Evolutionary conservation across 768 basidiomycete genomes (phyloP), one percentile per base, ranked within the genome.

Genomic region (Leucosporidium scottii): DNA sequence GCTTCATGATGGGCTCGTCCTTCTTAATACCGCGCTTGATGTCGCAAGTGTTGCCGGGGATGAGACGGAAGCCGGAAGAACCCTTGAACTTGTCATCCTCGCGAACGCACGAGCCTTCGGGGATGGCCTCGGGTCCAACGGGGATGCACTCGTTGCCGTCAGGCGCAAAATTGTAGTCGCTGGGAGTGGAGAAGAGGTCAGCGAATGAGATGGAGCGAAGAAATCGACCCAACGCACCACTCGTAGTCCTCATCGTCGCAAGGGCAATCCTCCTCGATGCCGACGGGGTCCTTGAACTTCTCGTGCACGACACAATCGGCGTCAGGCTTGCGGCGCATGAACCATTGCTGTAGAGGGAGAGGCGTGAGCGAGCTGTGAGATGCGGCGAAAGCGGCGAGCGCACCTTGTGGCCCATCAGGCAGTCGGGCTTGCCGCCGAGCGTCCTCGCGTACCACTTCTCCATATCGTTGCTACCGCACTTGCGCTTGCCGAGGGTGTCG

Each of bases 351-450:
- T 48, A 18, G 8, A 25, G 8, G 23, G 5, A 34, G 25, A 7
- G 7, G 8, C 3, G 25, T 51, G 5, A 59, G 57, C 34, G 20
- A 36, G 15, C 17, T 12, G 31, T 27, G 23, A 5, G 28, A 48
- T 18, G 27, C 25, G 23, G 7, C 34, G 31, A 23, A 31, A 4
- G 53, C 30, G 15, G 39, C 23, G 18, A 27, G 70, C 82, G 59
- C 61, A 90, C 91, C 84, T 89, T 92, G 75, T 90, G 91, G 1
- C 94, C 94, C 91, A 98, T 93, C 28, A 98, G 79, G 78, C 94
- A 98, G 82, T 81, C 57, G 82, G 83, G 21, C 79, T 81, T n/a
- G 78, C 75, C 75, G 20, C 69, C 73, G n/a, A 72, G 81, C 21
- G 83, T 80, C 49, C 91, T 81, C 9, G 90, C 93, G 78, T 88